Evolutionary conservation across 2,329 filamentous ascomycete genomes (phyloP).

Genomic region (Colletotrichum cereale): DNA sequence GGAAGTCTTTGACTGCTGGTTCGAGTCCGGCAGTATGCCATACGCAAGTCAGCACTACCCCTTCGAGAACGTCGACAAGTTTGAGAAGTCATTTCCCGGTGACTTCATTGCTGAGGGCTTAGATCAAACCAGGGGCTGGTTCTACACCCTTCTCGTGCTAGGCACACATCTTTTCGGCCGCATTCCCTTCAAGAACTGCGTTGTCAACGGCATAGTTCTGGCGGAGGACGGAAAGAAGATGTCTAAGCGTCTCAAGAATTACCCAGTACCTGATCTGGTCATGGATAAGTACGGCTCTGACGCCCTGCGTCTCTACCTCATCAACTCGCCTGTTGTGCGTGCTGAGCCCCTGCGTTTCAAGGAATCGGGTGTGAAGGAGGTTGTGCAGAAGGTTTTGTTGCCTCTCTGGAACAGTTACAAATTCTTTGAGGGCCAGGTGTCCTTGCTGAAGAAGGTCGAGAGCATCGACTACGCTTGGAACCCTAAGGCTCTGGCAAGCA

Average conservation of each 20-base stretch:
- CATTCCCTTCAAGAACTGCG: conserved; percentile 92
- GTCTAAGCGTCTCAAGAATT: conserved; percentile 97
- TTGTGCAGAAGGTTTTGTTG: conserved; percentile 90
- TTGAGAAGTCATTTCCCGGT: conserved; percentile 85
- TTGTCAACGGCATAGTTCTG: conserved; percentile 95
- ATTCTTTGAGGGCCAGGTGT: conserved; percentile 92
- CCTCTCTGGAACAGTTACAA: conserved; percentile 98
- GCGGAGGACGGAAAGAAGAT: conserved; percentile 98
- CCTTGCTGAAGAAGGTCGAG: conserved; percentile 87
- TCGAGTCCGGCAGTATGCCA: conserved; percentile 96
- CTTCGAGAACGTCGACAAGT: conserved; percentile 87
- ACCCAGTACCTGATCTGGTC: conserved; percentile 86
- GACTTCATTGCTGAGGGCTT: conserved; percentile 95
- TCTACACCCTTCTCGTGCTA: conserved; percentile 91
- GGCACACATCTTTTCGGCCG: conserved; percentile 89
- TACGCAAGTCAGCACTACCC: conserved; percentile 93
- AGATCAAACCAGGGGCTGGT: conserved; percentile 96
- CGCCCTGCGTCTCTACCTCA: conserved; percentile 92
- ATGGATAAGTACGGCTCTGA: conserved; percentile 93
- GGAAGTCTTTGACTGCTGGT: conserved; percentile 97
- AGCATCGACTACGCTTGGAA: conserved; percentile 83
- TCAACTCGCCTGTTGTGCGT: conserved; percentile 95
- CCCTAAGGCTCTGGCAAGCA: conserved; percentile 78
- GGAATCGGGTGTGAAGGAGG: conserved; percentile 92
- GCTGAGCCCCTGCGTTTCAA: conserved; percentile 93